Percentiles rank a stretch among this genome's conserved stretches.
These are phyloP conservation scores for Pestalotiopsis sp. DNA, from an alignment of 2,329 filamentous ascomycete species.

Conservation along the genomic window DNA sequence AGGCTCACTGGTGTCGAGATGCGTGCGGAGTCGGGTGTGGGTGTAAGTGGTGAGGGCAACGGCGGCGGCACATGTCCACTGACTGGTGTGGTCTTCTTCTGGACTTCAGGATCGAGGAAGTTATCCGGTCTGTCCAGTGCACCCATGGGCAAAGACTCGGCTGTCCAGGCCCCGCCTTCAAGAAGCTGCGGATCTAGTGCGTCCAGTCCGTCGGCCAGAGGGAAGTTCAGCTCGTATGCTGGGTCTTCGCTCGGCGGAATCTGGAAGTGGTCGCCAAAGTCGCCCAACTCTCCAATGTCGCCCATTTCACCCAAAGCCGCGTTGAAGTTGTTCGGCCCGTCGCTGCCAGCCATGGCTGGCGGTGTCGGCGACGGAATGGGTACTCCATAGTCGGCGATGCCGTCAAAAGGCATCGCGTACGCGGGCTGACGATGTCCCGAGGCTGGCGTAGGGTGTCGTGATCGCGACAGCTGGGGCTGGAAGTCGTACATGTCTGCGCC, in stretches of 20 bases:
- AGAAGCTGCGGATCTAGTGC: background rate
- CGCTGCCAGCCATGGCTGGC: background rate
- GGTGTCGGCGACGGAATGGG: background rate
- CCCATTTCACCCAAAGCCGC: background rate
- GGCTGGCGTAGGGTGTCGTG: background rate
- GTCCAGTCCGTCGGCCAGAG: background rate
- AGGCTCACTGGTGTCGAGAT: background rate
- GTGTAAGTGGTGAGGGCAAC: background rate
- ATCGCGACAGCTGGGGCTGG: background rate
- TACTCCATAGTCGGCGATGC: background rate
- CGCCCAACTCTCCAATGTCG: background rate
- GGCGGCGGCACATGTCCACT: background rate
- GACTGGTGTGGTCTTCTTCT: background rate
- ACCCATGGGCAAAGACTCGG: background rate
- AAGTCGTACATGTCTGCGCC: background rate
- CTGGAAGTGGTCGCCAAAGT: conserved; percentile 1
- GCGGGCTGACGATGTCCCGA: background rate
- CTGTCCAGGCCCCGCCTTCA: background rate
- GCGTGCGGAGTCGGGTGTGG: background rate
- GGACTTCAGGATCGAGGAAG: background rate
- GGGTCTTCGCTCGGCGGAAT: background rate
- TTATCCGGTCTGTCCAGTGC: background rate
- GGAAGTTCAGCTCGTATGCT: conserved; percentile 2
- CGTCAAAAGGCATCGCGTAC: background rate
- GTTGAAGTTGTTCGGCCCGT: background rate